Conservation (phyloP, 441 rosid genomes). For the Populus hybrid region DNA sequence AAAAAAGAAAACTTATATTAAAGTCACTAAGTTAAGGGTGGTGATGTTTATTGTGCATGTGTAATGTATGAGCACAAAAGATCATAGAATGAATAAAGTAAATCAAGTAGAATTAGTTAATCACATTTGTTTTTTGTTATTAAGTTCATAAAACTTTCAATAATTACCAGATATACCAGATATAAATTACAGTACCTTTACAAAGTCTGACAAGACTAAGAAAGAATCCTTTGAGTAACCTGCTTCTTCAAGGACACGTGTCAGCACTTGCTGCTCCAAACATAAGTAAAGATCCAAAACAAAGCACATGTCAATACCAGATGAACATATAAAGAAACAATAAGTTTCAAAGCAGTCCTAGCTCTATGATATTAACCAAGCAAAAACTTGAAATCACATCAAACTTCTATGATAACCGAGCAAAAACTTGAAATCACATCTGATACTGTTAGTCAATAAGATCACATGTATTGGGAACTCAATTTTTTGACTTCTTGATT, state of each 20-base stretch:
- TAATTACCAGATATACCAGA: neutral
- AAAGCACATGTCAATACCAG: neutral
- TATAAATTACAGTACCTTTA: slow-evolving; percentile 50
- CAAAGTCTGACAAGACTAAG: slow-evolving; percentile 63
- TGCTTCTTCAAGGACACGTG: slow-evolving; percentile 66
- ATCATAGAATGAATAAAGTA: neutral
- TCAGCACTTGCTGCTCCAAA: slow-evolving; percentile 64
- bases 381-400: slow-evolving; percentile 1
- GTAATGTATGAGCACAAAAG: neutral
- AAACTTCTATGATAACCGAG: neutral
- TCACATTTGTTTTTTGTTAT: neutral
- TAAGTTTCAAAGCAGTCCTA: neutral
- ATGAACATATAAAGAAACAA: neutral
- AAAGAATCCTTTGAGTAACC: slow-evolving; percentile 70
- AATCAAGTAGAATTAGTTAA: neutral
- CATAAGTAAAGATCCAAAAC: neutral
- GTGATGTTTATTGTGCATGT: neutral
- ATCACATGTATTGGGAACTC: neutral
- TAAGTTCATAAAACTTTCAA: neutral
- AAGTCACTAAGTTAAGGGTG: neutral
- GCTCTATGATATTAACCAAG: neutral
- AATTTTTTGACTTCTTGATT: neutral
- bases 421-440: neutral
- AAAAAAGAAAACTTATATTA: too few species aligned
- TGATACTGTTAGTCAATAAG: neutral